Base-by-base conservation (phyloP, 371 early-diverging fungal species). In the Choanephora cucurbitarum region DNA sequence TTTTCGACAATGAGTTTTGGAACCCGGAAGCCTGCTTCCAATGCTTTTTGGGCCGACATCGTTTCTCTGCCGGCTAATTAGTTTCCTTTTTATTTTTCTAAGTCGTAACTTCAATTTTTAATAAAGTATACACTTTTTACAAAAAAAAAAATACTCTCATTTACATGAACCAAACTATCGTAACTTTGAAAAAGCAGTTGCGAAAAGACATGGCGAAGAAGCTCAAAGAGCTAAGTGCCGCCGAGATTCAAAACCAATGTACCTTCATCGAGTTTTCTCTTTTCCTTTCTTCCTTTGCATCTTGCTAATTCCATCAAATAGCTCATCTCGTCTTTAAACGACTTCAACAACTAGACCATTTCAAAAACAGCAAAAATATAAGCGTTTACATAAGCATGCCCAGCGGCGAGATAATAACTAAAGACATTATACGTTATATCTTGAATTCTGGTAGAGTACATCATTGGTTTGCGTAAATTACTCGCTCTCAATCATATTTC, bases 321-420 rank as follows among this genome's bases (percentile, higher is more conserved):
- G 84, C 84, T 19, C 65, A 66, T 7, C 62, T 62, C 21, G 82
- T 87, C 6, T 64, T 73, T 21, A 65, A 83, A 28, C 72, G 73
- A 28, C 66, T 87, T 15, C 46, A 83, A 17, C 42, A 57, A 7
- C 52, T 82, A 31, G 70, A 74, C 2, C 68, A 54, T 14, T 89
- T 81, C 55, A 57, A 78, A 19, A 50, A 63, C 5, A 80, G 81
- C 51, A 70, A 73, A 42, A 69, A 69, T 50, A 57, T 89, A 33
- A 84, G 86, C 34, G 74, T 87, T n/a, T 89, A 82, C 48, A 77
- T 86, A 48, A 86, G 84, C 57, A 82, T 85, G 81, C 81, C 83
- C 3, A 58, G 52, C 14, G 74, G 82, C 15, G 90, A 89, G 60
- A 79, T 88, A 17, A 58, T 73, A 17, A 89, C 88, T 2, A 60